Evolutionary conservation across 2,329 filamentous ascomycete genomes (phyloP).

Genomic region (Aureobasidium pullulans): DNA sequence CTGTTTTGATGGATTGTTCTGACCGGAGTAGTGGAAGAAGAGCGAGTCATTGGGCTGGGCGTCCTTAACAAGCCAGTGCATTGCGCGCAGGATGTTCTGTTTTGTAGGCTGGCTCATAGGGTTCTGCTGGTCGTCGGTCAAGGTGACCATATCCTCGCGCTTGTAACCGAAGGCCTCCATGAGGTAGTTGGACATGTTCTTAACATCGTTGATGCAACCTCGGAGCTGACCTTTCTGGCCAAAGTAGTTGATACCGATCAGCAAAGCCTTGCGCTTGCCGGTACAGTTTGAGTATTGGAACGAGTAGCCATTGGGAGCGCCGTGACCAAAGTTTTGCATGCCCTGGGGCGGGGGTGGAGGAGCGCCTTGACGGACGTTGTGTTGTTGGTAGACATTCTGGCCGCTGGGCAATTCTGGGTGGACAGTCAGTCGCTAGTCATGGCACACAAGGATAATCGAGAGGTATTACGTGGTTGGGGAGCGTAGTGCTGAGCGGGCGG

Average conservation of each 20-base stretch:
- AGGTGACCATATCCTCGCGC: slow-evolving; percentile 90
- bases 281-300: slow-evolving; percentile 92
- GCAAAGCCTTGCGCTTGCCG: slow-evolving; percentile 75
- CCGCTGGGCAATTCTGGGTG: slow-evolving; percentile 26
- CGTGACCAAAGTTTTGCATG: slow-evolving; percentile 64
- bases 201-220: slow-evolving; percentile 95
- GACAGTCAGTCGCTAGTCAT: slow-evolving; percentile 1
- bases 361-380: slow-evolving; percentile 45
- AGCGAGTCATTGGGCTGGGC: slow-evolving; percentile 86
- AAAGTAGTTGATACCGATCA: slow-evolving; percentile 97
- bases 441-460: neutral
- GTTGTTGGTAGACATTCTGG: slow-evolving; percentile 50
- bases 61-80: slow-evolving; percentile 97
- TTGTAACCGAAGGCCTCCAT: slow-evolving; percentile 87
- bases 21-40: slow-evolving; percentile 96
- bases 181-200: slow-evolving; percentile 91
- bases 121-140: slow-evolving; percentile 95
- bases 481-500: slow-evolving; percentile 16
- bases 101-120: slow-evolving; percentile 96
- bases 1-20: slow-evolving; percentile 19
- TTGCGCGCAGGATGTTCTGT: slow-evolving; percentile 86
- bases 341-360: slow-evolving; percentile 27
- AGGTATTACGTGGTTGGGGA: slow-evolving; percentile 15
- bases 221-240: slow-evolving; percentile 81
- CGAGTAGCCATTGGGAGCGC: slow-evolving; percentile 70